Evolutionary conservation across 352 stramenopile genomes (phyloP), one percentile per base, ranked within the genome.

Genomic region (Phytophthora sansomeana): DNA sequence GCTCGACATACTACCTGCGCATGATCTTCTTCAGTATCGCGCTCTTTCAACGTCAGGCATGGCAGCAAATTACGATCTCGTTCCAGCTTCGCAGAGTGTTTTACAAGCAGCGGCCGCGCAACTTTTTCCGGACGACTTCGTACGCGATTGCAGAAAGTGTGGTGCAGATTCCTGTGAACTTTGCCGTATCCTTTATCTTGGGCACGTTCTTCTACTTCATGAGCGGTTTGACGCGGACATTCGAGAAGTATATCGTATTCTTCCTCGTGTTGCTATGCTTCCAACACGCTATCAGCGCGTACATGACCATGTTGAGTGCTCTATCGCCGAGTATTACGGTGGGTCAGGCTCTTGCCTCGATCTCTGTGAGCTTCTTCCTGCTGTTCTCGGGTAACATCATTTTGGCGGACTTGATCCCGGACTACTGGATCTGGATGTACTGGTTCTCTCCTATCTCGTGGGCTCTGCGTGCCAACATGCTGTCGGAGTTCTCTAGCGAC

Each of bases 141-240:
- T 97, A 97, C 54, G 65, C 89, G 4, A 85, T 97, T 58, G 92
- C 81, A 1, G 76, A 83, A 28, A 77, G 57, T 56, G 56, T 90
- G 8, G 75, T 93, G 19, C 75, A 87, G 62, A 80, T 90, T 14
- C 74, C 85, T 7, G 80, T 93, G 52, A 82, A 85, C 72, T 74
- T 97, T 58, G 75, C 78, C 0, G 91, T 89, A 0, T 75, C 75
- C 6, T 75, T 86, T 26, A 67, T 86, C 9, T 28, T 86, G 30
- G 74, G 91, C 65, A 81, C 91, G 17, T 80, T 86, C 63, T 89
- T 89, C 68, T 98, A 98, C 74, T 98, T 92, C 60, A 96, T 97
- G 83, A 93, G 92, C 59, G 92, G 92, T 1, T 65, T 97, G 33
- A 83, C 73, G 14, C 57, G 58, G 1, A 74, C 82, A 35, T 83